Conservation (phyloP, 2,329 filamentous ascomycete genomes). For the Aspergillus floridensis region DNA sequence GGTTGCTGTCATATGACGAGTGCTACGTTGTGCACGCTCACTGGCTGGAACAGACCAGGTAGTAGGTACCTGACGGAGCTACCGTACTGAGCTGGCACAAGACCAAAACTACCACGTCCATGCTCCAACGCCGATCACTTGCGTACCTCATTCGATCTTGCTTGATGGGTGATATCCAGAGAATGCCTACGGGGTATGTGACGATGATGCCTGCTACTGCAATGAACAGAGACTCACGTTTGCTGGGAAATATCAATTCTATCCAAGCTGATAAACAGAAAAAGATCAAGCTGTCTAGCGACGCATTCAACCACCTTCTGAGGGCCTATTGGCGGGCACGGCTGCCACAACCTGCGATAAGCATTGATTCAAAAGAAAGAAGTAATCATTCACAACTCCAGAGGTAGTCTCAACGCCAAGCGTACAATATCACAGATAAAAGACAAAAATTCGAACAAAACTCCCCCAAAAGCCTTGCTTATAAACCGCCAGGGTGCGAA, state of each 20-base stretch:
- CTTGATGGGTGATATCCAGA: slow-evolving; percentile 13
- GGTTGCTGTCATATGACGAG: slow-evolving; percentile 9
- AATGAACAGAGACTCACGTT: slow-evolving; percentile 9
- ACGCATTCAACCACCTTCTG: slow-evolving; percentile 2
- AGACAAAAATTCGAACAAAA: slow-evolving; percentile 1
- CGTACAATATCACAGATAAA: slow-evolving; percentile 16
- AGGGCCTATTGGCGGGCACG: slow-evolving; percentile 3
- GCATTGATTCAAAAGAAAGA: slow-evolving; percentile 7
- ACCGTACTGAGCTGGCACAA: slow-evolving; percentile 2
- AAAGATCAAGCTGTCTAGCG: slow-evolving; percentile 8
- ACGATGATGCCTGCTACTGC: slow-evolving; percentile 18
- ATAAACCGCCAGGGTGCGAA: slow-evolving; percentile 8
- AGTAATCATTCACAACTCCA: slow-evolving; percentile 19
- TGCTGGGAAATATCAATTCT: slow-evolving; percentile 11
- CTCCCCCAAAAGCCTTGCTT: slow-evolving; percentile 14
- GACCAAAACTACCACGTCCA: slow-evolving; percentile 11
- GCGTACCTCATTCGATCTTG: not conserved
- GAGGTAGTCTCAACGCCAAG: slow-evolving; percentile 27
- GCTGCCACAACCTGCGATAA: slow-evolving; percentile 11
- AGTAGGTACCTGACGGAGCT: slow-evolving; percentile 9
- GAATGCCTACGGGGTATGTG: slow-evolving; percentile 16
- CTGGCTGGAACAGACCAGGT: slow-evolving; percentile 9
- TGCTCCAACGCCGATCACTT: slow-evolving; percentile 10
- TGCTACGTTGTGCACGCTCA: slow-evolving; percentile 20
- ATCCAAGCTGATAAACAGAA: slow-evolving; percentile 11